A percentile compares a stretch with the other conserved stretches of the same genome.
phyloP scores from a whole-genome alignment of 176 grass and related monocot genomes.

The Aegilops sharonensis region DNA sequence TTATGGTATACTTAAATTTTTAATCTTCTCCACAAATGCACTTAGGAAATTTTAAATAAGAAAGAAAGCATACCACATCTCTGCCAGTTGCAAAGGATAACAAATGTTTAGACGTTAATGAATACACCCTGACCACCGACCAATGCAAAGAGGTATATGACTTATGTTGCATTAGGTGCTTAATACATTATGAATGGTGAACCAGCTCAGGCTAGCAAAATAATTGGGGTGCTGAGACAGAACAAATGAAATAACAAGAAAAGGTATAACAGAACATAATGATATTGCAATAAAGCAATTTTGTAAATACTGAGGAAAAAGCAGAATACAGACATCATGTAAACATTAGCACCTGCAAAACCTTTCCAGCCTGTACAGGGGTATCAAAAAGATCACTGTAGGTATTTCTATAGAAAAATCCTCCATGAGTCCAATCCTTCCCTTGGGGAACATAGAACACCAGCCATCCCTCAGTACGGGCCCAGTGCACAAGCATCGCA shows the following conservation, averaged over 20 bases:
- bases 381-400: constrained; percentile 80
- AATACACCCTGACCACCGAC: not conserved
- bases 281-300: not conserved
- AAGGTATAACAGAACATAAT: not conserved
- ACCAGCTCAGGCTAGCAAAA: not conserved
- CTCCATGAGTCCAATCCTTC: constrained; percentile 93
- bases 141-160: not conserved
- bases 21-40: not conserved
- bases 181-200: not conserved
- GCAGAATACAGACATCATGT: not conserved
- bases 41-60: not conserved
- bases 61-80: not conserved
- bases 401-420: constrained; percentile 86
- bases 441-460: constrained; percentile 96
- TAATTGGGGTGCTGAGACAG: not conserved
- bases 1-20: constrained; percentile 6
- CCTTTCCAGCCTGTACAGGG: constrained; percentile 64
- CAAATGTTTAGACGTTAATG: not conserved
- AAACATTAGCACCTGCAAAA: constrained; percentile 61
- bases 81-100: not conserved
- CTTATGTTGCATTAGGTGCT: not conserved
- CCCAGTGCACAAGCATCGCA: constrained; percentile 98
- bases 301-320: constrained; percentile 24
- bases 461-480: constrained; percentile 90
- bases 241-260: constrained; percentile 3